A percentile compares a stretch with the other conserved stretches of the same genome.
Evolutionary conservation across 2,329 filamentous ascomycete genomes (phyloP).

Genomic region (Phyllosticta paracitricarpa): DNA sequence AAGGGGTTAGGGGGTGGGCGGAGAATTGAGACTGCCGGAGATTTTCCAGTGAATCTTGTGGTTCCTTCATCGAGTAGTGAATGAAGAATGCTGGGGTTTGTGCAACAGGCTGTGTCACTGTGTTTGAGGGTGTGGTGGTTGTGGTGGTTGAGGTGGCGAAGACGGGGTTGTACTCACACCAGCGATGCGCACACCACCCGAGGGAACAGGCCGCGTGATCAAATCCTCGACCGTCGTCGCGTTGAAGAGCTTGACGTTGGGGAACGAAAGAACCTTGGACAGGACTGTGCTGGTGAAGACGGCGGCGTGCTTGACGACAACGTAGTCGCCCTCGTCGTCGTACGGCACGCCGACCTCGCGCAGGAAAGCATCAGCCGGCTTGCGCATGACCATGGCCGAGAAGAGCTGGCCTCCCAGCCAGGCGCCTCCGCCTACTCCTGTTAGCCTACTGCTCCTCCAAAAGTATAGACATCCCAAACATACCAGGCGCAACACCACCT

Average conservation of each 20-base stretch:
- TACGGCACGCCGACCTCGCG: slow-evolving; percentile 72
- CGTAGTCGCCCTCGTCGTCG: slow-evolving; percentile 79
- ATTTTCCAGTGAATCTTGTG: no score
- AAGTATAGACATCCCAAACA: slow-evolving; percentile 8
- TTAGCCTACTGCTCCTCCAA: background rate
- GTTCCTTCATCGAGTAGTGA: no score
- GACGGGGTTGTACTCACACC: slow-evolving; percentile 40
- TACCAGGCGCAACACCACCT: slow-evolving; percentile 67
- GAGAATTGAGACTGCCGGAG: no score
- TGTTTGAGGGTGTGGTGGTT: no score
- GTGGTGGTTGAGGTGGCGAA: background rate
- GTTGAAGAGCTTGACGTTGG: slow-evolving; percentile 95
- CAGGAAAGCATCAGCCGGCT: slow-evolving; percentile 79
- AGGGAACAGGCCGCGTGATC: slow-evolving; percentile 58
- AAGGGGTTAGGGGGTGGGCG: background rate
- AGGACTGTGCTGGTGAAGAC: slow-evolving; percentile 85
- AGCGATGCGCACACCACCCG: slow-evolving; percentile 57
- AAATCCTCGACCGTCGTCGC: slow-evolving; percentile 86
- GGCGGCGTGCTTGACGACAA: slow-evolving; percentile 89
- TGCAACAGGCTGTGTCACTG: no score
- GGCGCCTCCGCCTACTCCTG: slow-evolving; percentile 59
- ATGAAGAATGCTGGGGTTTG: no score
- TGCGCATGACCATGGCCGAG: slow-evolving; percentile 90
- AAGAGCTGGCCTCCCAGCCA: slow-evolving; percentile 94
- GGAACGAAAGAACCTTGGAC: slow-evolving; percentile 70